These are phyloP conservation scores for Penicillium canariense DNA, from an alignment of 495 filamentous ascomycete species.

Conservation along the genomic window DNA sequence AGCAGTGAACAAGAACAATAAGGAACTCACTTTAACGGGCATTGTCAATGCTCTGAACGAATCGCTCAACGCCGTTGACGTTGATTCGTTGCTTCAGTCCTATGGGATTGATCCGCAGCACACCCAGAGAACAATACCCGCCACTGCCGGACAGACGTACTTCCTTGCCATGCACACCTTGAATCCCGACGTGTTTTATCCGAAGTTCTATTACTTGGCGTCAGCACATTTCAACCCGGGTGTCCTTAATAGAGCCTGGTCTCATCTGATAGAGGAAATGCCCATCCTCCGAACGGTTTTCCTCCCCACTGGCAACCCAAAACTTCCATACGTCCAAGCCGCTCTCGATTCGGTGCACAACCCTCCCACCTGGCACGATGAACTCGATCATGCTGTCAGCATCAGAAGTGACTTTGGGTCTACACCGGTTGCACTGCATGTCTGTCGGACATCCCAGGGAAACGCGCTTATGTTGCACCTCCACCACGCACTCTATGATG, in stretches of 20 bases:
- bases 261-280: constrained; percentile 14
- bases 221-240: constrained; percentile 13
- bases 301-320: constrained; percentile 18
- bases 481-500: constrained; percentile 41
- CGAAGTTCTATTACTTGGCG: constrained; percentile 28
- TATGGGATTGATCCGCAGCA: constrained; percentile 18
- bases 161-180: constrained; percentile 33
- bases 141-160: constrained; percentile 34
- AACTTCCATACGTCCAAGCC: constrained; percentile 26
- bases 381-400: constrained; percentile 5
- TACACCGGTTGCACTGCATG: constrained; percentile 28
- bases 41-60: constrained; percentile 15
- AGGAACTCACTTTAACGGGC: constrained; percentile 8
- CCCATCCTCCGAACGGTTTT: constrained; percentile 35
- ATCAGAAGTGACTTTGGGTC: constrained; percentile 13
- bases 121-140: constrained; percentile 21
- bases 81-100: constrained; percentile 13
- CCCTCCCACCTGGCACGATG: constrained; percentile 28
- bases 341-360: constrained; percentile 22
- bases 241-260: constrained; percentile 28
- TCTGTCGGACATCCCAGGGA: constrained; percentile 19
- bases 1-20: constrained; percentile 11
- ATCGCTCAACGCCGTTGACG: constrained; percentile 20
- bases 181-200: constrained; percentile 32
- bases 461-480: constrained; percentile 31